These are phyloP conservation scores for Luvunga scandens DNA, from an alignment of 345 rosid genomes.

Conservation along the genomic window DNA sequence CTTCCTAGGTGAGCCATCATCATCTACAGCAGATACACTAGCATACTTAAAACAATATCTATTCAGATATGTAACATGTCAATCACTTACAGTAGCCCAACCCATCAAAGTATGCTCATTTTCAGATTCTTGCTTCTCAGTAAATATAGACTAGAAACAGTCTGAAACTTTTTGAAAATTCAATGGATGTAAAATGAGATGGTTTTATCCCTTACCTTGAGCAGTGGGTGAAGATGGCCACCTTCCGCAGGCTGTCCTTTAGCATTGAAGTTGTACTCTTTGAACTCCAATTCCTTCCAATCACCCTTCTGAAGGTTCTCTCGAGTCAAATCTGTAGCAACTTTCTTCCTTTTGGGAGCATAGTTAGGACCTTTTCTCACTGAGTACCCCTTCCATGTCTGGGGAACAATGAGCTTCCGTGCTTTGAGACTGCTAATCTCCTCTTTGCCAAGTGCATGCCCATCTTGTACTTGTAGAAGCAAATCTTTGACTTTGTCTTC, in stretches of 20 bases:
- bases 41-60: background rate
- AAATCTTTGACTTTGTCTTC: conserved; percentile 70
- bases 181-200: background rate
- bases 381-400: conserved; percentile 80
- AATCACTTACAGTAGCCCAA: background rate
- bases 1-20: background rate
- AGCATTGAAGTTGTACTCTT: conserved; percentile 86
- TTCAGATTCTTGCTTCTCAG: background rate
- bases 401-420: conserved; percentile 72
- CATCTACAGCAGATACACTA: background rate
- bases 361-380: conserved; percentile 76
- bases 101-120: background rate
- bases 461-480: conserved; percentile 57
- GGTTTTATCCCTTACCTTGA: conserved; percentile 59
- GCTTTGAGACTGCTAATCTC: conserved; percentile 59
- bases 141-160: background rate
- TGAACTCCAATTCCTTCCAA: conserved; percentile 83
- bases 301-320: conserved; percentile 86
- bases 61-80: background rate
- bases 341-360: conserved; percentile 73
- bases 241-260: conserved; percentile 84
- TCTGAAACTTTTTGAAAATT: background rate
- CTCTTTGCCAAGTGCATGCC: conserved; percentile 57
- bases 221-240: conserved; percentile 95
- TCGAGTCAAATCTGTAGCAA: conserved; percentile 84